These are phyloP conservation scores for Monosporozyma solicola DNA, from an alignment of 805 yeast genomes.

Conservation along the genomic window DNA sequence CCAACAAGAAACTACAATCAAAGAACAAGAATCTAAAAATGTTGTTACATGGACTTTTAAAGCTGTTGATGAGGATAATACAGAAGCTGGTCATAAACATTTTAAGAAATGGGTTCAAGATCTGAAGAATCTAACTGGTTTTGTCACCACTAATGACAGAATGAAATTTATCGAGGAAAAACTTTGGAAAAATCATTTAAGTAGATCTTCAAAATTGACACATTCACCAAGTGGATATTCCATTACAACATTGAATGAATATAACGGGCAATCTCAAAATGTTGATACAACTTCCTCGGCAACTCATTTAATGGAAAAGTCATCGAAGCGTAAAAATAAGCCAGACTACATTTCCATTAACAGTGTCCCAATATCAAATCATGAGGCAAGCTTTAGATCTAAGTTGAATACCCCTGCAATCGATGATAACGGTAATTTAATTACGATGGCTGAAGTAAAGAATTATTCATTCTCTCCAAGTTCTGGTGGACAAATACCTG, in stretches of 20 bases:
- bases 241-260: conserved; percentile 1
- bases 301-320: conserved; percentile 1
- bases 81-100: conserved; percentile 36
- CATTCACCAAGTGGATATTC: conserved; percentile 1
- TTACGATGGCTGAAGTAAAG: conserved; percentile 24
- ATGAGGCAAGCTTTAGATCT: conserved; percentile 9
- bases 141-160: conserved; percentile 41
- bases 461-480: conserved; percentile 3
- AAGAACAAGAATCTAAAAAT: conserved; percentile 5
- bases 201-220: conserved; percentile 3
- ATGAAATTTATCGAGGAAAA: conserved; percentile 37
- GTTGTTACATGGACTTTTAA: conserved; percentile 24
- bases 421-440: conserved; percentile 32
- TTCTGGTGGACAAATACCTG: background rate
- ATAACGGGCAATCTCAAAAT: background rate
- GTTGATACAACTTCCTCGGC: background rate
- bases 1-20: background rate
- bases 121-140: conserved; percentile 42
- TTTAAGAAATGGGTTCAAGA: conserved; percentile 48
- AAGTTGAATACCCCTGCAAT: conserved; percentile 30
- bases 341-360: conserved; percentile 25
- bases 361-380: conserved; percentile 7
- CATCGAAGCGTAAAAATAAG: conserved; percentile 7
- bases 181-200: conserved; percentile 17
- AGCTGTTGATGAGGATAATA: conserved; percentile 26